Evolutionary conservation across 495 filamentous ascomycete genomes (phyloP).

Genomic region (Ramalina peruviana): DNA sequence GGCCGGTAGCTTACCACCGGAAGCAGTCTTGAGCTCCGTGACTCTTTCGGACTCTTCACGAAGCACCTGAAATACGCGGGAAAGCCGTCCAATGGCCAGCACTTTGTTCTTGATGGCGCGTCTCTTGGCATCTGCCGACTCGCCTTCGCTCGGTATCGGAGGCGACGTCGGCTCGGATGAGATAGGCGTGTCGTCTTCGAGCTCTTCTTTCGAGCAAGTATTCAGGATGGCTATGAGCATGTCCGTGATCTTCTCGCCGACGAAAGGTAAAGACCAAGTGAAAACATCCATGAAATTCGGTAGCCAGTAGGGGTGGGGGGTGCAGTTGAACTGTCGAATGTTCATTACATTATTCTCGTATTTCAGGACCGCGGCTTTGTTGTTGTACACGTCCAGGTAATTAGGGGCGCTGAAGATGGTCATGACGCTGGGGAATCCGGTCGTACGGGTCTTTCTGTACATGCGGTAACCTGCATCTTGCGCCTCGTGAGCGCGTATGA

Average conservation of each 20-base stretch:
- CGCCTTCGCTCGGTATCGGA: conserved; percentile 49
- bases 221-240: conserved; percentile 98
- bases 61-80: conserved; percentile 95
- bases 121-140: conserved; percentile 81
- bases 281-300: conserved; percentile 99
- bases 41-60: conserved; percentile 95
- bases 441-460: conserved; percentile 96
- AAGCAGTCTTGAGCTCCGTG: conserved; percentile 92
- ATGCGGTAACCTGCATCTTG: conserved; percentile 98
- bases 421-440: conserved; percentile 98
- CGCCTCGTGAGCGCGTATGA: conserved; percentile 97
- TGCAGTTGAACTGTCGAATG: conserved; percentile 98
- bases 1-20: conserved; percentile 82
- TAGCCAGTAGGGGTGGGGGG: conserved; percentile 96
- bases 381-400: conserved; percentile 99
- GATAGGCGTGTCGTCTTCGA: conserved; percentile 58
- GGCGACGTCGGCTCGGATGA: conserved; percentile 55
- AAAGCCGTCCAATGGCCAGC: conserved; percentile 88
- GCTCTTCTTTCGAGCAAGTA: conserved; percentile 94
- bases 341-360: conserved; percentile 99
- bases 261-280: conserved; percentile 97
- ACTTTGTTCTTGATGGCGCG: conserved; percentile 99
- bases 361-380: conserved; percentile 96
- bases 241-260: conserved; percentile 98
- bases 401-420: conserved; percentile 99